A percentile compares a stretch with the other conserved stretches of the same genome.
phyloP scores from a whole-genome alignment of 1,139 yeast species.

The Diutina neorugosa region DNA sequence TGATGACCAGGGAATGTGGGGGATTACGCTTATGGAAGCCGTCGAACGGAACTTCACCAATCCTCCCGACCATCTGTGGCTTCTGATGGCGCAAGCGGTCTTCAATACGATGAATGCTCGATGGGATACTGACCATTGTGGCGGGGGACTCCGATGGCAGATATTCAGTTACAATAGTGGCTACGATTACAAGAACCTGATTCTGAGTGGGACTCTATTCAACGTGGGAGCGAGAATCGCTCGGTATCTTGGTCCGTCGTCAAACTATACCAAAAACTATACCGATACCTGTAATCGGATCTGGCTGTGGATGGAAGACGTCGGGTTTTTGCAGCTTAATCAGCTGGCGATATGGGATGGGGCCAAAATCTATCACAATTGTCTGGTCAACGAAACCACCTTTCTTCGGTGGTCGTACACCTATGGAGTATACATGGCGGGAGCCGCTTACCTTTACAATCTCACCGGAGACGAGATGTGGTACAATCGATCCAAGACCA shows the following conservation, averaged over 20 bases:
- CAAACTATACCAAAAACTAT: constrained; percentile 28
- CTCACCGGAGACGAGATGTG: constrained; percentile 57
- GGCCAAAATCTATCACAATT: constrained; percentile 49
- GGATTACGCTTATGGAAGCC: constrained; percentile 70
- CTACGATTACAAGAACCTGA: constrained; percentile 82
- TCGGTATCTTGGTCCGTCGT: constrained; percentile 59
- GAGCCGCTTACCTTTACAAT: constrained; percentile 75
- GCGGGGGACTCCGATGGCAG: constrained; percentile 94
- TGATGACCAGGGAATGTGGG: constrained; percentile 93
- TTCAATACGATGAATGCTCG: constrained; percentile 82
- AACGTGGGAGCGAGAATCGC: constrained; percentile 81
- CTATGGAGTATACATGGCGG: constrained; percentile 68
- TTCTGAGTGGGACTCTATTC: constrained; percentile 84
- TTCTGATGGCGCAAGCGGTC: constrained; percentile 64
- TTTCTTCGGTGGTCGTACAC: constrained; percentile 78
- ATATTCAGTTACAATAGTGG: constrained; percentile 92
- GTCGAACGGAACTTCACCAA: constrained; percentile 68
- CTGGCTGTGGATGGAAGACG: constrained; percentile 71
- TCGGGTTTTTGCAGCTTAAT: constrained; percentile 22
- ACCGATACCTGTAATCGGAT: constrained; percentile 72
- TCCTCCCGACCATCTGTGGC: constrained; percentile 47
- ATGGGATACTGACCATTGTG: constrained; percentile 69
- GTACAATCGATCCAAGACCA: constrained; percentile 46
- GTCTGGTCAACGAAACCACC: constrained; percentile 36
- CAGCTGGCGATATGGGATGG: constrained; percentile 60